phyloP scores from a whole-genome alignment of 2,329 filamentous ascomycete species.

The Fusarium sp. region DNA sequence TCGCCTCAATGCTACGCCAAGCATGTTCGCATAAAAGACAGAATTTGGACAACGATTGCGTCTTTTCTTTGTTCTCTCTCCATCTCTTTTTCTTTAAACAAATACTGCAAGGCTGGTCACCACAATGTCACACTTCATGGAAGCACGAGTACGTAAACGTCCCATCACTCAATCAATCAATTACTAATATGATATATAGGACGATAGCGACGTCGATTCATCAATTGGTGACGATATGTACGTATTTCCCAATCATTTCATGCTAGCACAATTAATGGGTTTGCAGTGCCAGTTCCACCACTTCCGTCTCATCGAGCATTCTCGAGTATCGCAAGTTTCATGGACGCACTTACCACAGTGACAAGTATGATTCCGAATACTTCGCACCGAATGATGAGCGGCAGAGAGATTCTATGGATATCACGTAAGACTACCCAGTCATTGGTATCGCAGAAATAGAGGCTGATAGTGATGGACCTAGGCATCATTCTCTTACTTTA shows the following conservation, averaged over 20 bases:
- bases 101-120: fast-evolving
- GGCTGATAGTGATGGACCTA: not conserved
- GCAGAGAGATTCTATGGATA: conserved; percentile 22
- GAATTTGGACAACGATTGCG: not conserved
- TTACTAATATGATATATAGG: not conserved
- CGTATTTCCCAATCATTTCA: fast-evolving
- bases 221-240: not conserved
- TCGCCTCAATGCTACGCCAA: not conserved
- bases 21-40: not conserved
- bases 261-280: fast-evolving
- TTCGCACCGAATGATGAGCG: conserved; percentile 17
- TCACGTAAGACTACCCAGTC: conserved; percentile 1
- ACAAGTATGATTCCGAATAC: not conserved
- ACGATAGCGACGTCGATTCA: not conserved
- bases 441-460: fast-evolving
- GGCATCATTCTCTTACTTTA: not conserved
- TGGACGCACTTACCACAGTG: conserved; percentile 13
- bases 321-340: conserved; percentile 11
- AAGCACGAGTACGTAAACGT: not conserved
- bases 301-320: conserved; percentile 19
- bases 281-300: not conserved
- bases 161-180: too few species aligned
- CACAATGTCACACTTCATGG: not conserved
- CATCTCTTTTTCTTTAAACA: not conserved
- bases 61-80: not conserved